A percentile compares a stretch with the other conserved stretches of the same genome.
These are phyloP conservation scores for Plasmodium yoelii DNA, from an alignment of 169 alveolate species.

Conservation along the genomic window DNA sequence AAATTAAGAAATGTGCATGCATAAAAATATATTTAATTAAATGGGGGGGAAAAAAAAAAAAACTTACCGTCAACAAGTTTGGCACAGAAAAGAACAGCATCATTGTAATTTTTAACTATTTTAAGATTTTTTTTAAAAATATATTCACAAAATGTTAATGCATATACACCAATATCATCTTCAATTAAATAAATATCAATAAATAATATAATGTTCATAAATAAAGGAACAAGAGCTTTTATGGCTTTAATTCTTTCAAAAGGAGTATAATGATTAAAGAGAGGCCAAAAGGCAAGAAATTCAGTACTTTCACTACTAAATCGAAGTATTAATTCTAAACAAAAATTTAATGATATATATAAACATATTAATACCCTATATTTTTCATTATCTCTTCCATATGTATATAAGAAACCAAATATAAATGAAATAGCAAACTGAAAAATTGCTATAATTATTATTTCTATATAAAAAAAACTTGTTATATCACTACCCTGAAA, in stretches of 20 bases:
- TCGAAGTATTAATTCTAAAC: constrained; percentile 60
- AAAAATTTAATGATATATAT: constrained; percentile 57
- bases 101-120: constrained; percentile 41
- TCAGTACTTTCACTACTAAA: constrained; percentile 52
- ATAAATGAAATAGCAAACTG: constrained; percentile 77
- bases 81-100: constrained; percentile 60
- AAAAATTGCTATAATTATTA: constrained; percentile 71
- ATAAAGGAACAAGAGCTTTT: constrained; percentile 62
- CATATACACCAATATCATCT: constrained; percentile 45
- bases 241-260: constrained; percentile 66
- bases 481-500: constrained; percentile 84
- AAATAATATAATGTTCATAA: constrained; percentile 54
- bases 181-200: constrained; percentile 58
- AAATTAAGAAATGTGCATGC: background rate
- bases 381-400: constrained; percentile 75
- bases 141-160: constrained; percentile 53
- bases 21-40: background rate
- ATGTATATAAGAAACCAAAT: constrained; percentile 74
- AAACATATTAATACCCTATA: constrained; percentile 62
- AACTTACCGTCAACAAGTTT: constrained; percentile 70
- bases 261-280: constrained; percentile 59
- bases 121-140: constrained; percentile 54
- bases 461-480: constrained; percentile 65
- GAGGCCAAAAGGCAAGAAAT: constrained; percentile 49
- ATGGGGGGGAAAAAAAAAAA: background rate